Evolutionary conservation across 2,329 filamentous ascomycete genomes (phyloP), one percentile per base, ranked within the genome.

Genomic region (Stagonosporopsis cucurbitacearum): DNA sequence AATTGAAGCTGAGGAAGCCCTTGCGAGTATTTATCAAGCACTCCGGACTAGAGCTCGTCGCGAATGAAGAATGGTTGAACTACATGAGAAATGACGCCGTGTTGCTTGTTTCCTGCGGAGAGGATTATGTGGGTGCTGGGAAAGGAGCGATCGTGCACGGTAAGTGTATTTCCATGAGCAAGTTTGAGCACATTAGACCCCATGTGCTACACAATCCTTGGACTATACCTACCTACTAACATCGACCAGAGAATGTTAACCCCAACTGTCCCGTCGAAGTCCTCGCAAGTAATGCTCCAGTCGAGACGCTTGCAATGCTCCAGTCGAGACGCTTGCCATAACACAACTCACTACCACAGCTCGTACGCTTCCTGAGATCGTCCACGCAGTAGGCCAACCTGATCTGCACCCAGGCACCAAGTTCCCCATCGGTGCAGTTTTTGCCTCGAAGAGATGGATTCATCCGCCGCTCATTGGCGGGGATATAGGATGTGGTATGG

Each of bases 401-500:
- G 73, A 77, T 59, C 54, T 77, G 1, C 72, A 76, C 35, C 72
- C 71, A 6, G 74, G 75, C 6, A 71, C 66, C 12, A 75, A 74
- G 46, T 77, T 73, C 19, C 74, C 75, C 2, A 74, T 77, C 20
- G 74, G 74, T 12, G 70, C 72, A 2, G 72, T 75, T 6, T 76
- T 77, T 41, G 68, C 69, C 8, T 73, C 68, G 0, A 58, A 65
- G 28, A 63, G 58, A 54, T 77, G 73, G 65, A 70, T 77, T 17
- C 72, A 77, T 48, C 75, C 73, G 15, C 73, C 70, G 15, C 60
- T 78, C 11, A 77, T 77, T 9, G 75, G 75, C 2, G 60, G 70
- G 5, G 74, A 78, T 39, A 77, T 78, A 44, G 75, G 74, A 0
- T 77, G 74, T 52, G 75, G 74, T 0, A 78, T 77, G 73, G 66